These are phyloP conservation scores for Pestalotiopsis sp. DNA, from an alignment of 2,329 filamentous ascomycete species.

Conservation along the genomic window DNA sequence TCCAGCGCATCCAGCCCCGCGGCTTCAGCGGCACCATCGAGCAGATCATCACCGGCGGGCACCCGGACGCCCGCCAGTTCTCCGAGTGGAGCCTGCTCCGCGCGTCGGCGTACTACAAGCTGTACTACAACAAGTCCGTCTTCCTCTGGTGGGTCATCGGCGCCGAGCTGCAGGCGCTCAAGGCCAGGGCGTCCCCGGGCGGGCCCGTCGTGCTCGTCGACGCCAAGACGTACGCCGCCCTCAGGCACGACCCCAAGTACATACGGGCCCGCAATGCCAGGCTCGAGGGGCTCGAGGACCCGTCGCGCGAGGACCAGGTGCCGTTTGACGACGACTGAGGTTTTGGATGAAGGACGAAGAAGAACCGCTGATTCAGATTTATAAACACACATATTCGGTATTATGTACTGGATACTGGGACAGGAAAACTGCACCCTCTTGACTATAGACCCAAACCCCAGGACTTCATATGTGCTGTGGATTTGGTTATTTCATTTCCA, in stretches of 20 bases:
- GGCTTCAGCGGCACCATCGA: slow-evolving; percentile 26
- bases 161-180: slow-evolving; percentile 50
- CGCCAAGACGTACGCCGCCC: slow-evolving; percentile 30
- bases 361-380: slow-evolving; percentile 8
- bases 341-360: too few species aligned
- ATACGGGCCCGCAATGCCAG: slow-evolving; percentile 17
- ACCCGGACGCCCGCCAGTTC: slow-evolving; percentile 26
- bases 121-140: slow-evolving; percentile 28
- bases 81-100: slow-evolving; percentile 52
- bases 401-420: not conserved
- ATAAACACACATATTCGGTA: not conserved
- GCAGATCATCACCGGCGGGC: slow-evolving; percentile 31
- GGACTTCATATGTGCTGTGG: too few species aligned
- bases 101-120: slow-evolving; percentile 50
- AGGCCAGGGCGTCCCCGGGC: slow-evolving; percentile 34
- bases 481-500: too few species aligned
- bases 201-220: slow-evolving; percentile 35
- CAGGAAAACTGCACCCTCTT: too few species aligned
- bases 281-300: not conserved
- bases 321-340: not conserved
- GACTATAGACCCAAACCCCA: too few species aligned
- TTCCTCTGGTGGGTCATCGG: slow-evolving; percentile 54
- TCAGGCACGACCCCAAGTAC: slow-evolving; percentile 27
- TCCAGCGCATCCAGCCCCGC: slow-evolving; percentile 22
- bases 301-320: not conserved